phyloP scores from a whole-genome alignment of 768 basidiomycete genomes.

The Panus rudis region DNA sequence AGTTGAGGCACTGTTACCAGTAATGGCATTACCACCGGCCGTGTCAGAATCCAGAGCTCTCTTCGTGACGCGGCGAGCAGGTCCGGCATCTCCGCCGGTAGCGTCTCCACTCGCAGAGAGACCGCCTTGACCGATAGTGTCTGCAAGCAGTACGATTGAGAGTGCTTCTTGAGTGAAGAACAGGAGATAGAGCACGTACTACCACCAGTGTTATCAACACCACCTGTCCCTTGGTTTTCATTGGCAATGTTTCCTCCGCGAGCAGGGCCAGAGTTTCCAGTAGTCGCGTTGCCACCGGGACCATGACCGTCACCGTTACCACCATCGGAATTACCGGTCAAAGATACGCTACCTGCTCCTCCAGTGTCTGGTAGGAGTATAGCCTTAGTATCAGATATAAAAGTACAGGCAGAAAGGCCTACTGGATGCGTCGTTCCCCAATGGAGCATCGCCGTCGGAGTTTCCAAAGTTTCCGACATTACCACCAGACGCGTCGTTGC shows the following conservation, averaged over 20 bases:
- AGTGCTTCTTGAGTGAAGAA: not conserved
- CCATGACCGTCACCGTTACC: slow-evolving; percentile 7
- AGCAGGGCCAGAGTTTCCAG: slow-evolving; percentile 8
- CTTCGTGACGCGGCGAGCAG: slow-evolving; percentile 4
- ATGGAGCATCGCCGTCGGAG: slow-evolving; percentile 1
- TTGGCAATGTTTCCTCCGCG: slow-evolving; percentile 9
- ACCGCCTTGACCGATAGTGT: slow-evolving; percentile 6
- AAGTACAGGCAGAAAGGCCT: not conserved
- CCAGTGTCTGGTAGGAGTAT: slow-evolving; percentile 5
- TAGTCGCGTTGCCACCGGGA: slow-evolving; percentile 10
- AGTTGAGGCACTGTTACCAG: slow-evolving; percentile 7
- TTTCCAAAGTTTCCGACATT: slow-evolving; percentile 10
- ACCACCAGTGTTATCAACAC: slow-evolving; percentile 7
- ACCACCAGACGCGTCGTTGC: slow-evolving; percentile 16
- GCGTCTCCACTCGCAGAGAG: slow-evolving; percentile 7
- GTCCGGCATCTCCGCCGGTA: slow-evolving; percentile 6
- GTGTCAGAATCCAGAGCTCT: slow-evolving; percentile 9
- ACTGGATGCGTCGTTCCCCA: slow-evolving; percentile 15
- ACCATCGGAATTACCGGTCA: slow-evolving; percentile 7
- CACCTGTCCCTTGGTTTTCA: slow-evolving; percentile 2
- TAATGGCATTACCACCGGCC: slow-evolving; percentile 9
- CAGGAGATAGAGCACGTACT: slow-evolving; percentile 3
- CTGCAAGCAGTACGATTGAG: not conserved
- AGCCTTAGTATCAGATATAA: not conserved
- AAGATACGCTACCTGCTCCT: slow-evolving; percentile 4